Evolutionary conservation across 1,284 basidiomycete species (phyloP), one percentile per base, ranked within the genome.

Genomic region (Neotropicomus parvogracilis): DNA sequence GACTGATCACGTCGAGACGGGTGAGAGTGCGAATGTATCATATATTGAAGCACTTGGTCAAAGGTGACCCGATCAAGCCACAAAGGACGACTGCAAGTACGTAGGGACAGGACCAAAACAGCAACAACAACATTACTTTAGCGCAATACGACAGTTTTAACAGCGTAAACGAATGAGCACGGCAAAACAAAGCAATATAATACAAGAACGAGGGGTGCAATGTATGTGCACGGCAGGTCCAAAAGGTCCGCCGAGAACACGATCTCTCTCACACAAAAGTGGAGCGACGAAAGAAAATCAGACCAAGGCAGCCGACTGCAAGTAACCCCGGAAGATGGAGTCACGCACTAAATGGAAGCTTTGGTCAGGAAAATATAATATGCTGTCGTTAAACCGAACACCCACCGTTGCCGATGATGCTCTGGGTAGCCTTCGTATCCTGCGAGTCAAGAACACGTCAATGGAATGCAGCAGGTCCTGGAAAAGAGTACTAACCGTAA

Each of bases 401-500:
- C 79, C 31, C 58, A 83, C 84, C 86, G 54, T 89, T 88, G 48
- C 80, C 81, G 62, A 90, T 90, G 50, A 90, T 86, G 56, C 81
- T 79, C 58, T 87, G 85, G 3, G 87, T 90, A 2, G 87, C 77
- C 66, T 85, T 88, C 5, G 85, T 88, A 62, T 90, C 86, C 85
- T 88, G 51, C 26, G 26, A 24, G 24, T 32, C 35, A 44, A 44
- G 32, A 21, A n/a, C 5, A 27, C 7, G 29, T 54, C 31, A 49
- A 34, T 47, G 46, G 14, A 26, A 13, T 35, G 40, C 10, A 17
- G 31, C 6, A 28, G 17, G 31, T 43, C 19, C 33, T 26, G 32
- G 16, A 32, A 40, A n/a, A 41, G 39, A 34, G 29, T 33, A 75
- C 82, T 48, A 65, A 88, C 85, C 50, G 88, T 85, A 27, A 87